A percentile compares a stretch with the other conserved stretches of the same genome.
phyloP scores from a whole-genome alignment of 2,329 filamentous ascomycete species.

The Aaosphaeria pasadenensis region DNA sequence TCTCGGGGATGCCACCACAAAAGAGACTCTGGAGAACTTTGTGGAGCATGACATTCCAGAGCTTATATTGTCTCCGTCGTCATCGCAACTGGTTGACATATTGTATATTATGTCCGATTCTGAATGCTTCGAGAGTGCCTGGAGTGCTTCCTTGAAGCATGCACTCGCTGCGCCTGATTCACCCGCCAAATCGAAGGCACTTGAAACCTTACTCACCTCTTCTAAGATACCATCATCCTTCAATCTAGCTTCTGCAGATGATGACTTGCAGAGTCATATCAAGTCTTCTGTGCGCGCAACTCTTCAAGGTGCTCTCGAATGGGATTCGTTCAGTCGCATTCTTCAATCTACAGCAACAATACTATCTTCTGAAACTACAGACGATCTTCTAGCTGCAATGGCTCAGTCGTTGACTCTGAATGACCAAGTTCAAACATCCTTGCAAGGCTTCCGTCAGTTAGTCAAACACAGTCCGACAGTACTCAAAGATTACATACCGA shows the following conservation, averaged over 20 bases:
- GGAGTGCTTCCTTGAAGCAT: conserved; percentile 27
- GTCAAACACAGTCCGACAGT: conserved; percentile 39
- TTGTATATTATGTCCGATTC: conserved; percentile 50
- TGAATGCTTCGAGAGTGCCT: conserved; percentile 26
- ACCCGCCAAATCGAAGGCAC: conserved; percentile 20
- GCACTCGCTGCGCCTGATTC: conserved; percentile 26
- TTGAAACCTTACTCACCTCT: conserved; percentile 33
- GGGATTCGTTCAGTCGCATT: conserved; percentile 36
- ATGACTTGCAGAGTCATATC: conserved; percentile 36
- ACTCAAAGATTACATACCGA: conserved; percentile 43
- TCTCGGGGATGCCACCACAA: conserved; percentile 41
- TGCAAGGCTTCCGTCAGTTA: conserved; percentile 48
- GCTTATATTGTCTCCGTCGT: conserved; percentile 67
- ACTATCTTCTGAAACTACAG: conserved; percentile 34
- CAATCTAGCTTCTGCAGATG: conserved; percentile 31
- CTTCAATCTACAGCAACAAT: conserved; percentile 31
- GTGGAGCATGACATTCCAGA: conserved; percentile 55
- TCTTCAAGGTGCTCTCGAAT: conserved; percentile 30
- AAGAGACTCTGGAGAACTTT: conserved; percentile 43
- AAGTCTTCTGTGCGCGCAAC: conserved; percentile 24
- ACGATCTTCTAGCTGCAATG: conserved; percentile 37
- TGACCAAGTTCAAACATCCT: conserved; percentile 28
- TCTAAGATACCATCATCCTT: conserved; percentile 34
- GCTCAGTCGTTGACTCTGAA: conserved; percentile 37
- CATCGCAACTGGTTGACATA: conserved; percentile 62